Conservation (phyloP, 768 basidiomycete species). For the Hortiboletus flavorubellus region DNA sequence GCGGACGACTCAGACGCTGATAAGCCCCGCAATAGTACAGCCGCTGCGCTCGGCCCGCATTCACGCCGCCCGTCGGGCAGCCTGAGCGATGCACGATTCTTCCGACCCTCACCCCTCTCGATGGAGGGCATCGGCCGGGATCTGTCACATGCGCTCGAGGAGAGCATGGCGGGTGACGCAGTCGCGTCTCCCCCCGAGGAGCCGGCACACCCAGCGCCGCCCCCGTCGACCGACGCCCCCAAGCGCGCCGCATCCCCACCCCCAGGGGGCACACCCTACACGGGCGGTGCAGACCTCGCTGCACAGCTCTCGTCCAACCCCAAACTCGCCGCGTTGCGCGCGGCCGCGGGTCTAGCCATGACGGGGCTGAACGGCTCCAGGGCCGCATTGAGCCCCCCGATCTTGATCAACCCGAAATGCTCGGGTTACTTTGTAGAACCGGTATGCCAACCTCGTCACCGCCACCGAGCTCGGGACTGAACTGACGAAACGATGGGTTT, state of each 20-base stretch:
- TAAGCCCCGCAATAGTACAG: background rate
- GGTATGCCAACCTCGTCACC: conserved; percentile 35
- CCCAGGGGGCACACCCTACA: background rate
- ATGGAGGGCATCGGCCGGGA: conserved; percentile 34
- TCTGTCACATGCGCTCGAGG: conserved; percentile 30
- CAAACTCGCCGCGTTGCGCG: conserved; percentile 47
- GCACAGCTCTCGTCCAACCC: conserved; percentile 45
- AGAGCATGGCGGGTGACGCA: conserved; percentile 6
- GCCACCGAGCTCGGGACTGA: background rate
- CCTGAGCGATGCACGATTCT: conserved; percentile 2
- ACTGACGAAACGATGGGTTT: background rate
- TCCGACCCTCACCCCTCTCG: conserved; percentile 22
- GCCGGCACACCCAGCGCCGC: background rate
- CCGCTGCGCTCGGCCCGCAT: background rate
- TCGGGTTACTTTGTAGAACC: conserved; percentile 98
- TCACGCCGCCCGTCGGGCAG: conserved; percentile 9
- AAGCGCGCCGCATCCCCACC: conserved; percentile 8
- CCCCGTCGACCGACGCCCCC: background rate
- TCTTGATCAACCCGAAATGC: conserved; percentile 76
- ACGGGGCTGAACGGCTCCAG: conserved; percentile 21
- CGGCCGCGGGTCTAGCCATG: conserved; percentile 24
- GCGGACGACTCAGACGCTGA: conserved; percentile 22
- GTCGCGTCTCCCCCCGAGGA: background rate
- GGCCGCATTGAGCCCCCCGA: conserved; percentile 49
- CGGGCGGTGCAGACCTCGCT: conserved; percentile 37